A percentile compares a stretch with the other conserved stretches of the same genome.
Evolutionary conservation across 164 flowering plant genomes (phyloP).

Genomic region (Vitis cinerea): DNA sequence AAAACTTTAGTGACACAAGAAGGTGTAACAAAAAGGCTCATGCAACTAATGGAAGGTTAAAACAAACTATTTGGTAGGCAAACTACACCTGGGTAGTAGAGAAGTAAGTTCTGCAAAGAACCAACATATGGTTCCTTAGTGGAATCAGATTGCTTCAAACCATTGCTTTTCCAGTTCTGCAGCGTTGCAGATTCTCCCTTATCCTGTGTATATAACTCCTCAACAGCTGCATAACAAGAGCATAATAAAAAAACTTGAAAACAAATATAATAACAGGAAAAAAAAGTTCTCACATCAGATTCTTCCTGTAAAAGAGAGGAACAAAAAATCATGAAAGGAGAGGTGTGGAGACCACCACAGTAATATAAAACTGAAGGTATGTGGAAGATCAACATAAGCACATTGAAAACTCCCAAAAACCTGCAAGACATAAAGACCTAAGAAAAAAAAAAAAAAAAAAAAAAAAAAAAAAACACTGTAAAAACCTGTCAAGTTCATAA

Average conservation of each 20-base stretch:
- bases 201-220: constrained; percentile 32
- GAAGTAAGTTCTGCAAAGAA: constrained; percentile 57
- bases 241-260: constrained; percentile 7
- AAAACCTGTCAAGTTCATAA: too few species aligned
- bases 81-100: constrained; percentile 68
- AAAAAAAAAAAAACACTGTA: too few species aligned
- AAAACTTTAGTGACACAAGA: neutral
- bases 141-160: constrained; percentile 44
- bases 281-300: too few species aligned
- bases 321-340: too few species aligned
- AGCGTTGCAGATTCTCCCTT: constrained; percentile 17
- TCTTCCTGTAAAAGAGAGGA: too few species aligned
- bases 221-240: constrained; percentile 50
- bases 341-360: too few species aligned
- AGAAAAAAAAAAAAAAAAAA: too few species aligned
- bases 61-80: constrained; percentile 1
- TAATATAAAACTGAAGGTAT: too few species aligned
- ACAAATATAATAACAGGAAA: neutral
- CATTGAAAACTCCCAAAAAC: too few species aligned
- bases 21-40: neutral
- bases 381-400: too few species aligned
- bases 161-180: constrained; percentile 22
- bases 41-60: too few species aligned
- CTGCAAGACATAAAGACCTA: too few species aligned
- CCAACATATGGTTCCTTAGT: constrained; percentile 52